phyloP scores from a whole-genome alignment of 331 rosid genomes.

The Quercus tomentella region DNA sequence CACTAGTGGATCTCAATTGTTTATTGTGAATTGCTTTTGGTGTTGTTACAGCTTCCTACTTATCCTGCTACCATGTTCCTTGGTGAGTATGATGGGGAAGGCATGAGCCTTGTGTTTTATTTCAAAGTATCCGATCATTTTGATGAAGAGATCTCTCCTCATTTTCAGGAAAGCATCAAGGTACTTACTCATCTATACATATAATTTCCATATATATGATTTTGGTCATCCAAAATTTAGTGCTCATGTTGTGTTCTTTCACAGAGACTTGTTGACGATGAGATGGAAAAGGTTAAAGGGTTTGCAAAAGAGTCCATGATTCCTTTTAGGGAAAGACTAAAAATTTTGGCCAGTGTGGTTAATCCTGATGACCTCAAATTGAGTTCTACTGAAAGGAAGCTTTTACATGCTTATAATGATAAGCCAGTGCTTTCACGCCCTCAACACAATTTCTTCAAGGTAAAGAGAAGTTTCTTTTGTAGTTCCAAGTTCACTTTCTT shows the following conservation, averaged over 20 bases:
- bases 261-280: conserved; percentile 73
- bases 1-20: background rate
- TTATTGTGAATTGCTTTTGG: background rate
- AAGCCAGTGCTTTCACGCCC: conserved; percentile 97
- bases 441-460: conserved; percentile 78
- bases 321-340: conserved; percentile 86
- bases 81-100: conserved; percentile 81
- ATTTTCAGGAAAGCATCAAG: conserved; percentile 53
- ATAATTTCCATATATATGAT: background rate
- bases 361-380: conserved; percentile 80
- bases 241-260: conserved; percentile 3
- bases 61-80: conserved; percentile 76
- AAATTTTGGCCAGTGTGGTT: conserved; percentile 72
- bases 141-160: conserved; percentile 54
- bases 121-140: conserved; percentile 65
- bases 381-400: conserved; percentile 69
- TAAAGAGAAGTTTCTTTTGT: conserved; percentile 13
- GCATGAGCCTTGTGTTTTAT: conserved; percentile 88
- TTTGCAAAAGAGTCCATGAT: conserved; percentile 50
- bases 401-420: conserved; percentile 72
- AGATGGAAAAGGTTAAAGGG: conserved; percentile 72
- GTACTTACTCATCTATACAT: conserved; percentile 27
- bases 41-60: conserved; percentile 61
- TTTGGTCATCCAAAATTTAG: background rate
- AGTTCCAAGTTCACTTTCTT: background rate